A percentile compares a stretch with the other conserved stretches of the same genome.
These are phyloP conservation scores for Candida gigantensis DNA, from an alignment of 1,139 yeast species.

Conservation along the genomic window DNA sequence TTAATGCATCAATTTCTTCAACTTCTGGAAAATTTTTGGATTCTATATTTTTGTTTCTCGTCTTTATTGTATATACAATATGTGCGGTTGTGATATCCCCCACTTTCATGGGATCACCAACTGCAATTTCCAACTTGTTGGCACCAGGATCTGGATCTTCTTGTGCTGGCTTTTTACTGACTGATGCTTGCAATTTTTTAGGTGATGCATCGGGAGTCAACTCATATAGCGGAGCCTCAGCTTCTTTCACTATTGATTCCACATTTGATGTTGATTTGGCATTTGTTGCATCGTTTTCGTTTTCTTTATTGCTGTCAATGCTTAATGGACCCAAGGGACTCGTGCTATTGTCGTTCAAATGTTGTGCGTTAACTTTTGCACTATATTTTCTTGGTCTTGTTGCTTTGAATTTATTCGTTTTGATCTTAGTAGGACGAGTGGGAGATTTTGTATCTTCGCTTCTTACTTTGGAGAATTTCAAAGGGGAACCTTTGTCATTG, in stretches of 20 bases:
- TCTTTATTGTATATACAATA: conserved; percentile 78
- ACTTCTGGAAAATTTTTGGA: conserved; percentile 27
- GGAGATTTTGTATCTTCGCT: conserved; percentile 29
- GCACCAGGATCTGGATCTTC: conserved; percentile 7
- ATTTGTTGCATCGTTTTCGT: conserved; percentile 1
- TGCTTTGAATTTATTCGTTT: conserved; percentile 36
- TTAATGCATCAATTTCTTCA: conserved; percentile 53
- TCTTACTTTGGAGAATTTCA: conserved; percentile 19
- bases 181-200: background rate
- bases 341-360: conserved; percentile 22
- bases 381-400: conserved; percentile 45
- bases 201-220: conserved; percentile 17
- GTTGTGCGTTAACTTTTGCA: conserved; percentile 32
- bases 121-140: conserved; percentile 59
- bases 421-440: conserved; percentile 25
- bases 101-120: conserved; percentile 89
- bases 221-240: conserved; percentile 55
- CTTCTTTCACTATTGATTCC: conserved; percentile 32
- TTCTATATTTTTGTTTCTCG: conserved; percentile 43
- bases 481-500: conserved; percentile 39
- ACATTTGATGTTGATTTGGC: conserved; percentile 20
- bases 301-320: conserved; percentile 17
- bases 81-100: conserved; percentile 90
- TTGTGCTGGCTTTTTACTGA: conserved; percentile 5
- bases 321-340: conserved; percentile 48